Evolutionary conservation across 768 basidiomycete species (phyloP), one percentile per base, ranked within the genome.

Genomic region (Tephrocybe sp.): DNA sequence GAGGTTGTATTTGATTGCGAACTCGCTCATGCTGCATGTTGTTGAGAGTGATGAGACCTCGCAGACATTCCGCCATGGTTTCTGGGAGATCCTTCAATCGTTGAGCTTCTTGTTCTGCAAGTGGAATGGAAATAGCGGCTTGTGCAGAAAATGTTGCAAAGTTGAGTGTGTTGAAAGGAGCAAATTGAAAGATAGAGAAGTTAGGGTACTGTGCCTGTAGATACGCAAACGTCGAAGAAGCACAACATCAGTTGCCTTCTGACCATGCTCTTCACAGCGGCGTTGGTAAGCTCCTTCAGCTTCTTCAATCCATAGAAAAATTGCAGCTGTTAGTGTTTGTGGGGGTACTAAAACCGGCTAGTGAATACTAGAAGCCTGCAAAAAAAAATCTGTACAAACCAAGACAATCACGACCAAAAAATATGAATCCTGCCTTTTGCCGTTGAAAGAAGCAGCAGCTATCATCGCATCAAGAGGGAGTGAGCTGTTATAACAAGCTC

Each of bases 391-490:
- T 14, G 20, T 5, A 54, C 57, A 12, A 45, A 66, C 61, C 39
- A 12, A 63, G 48, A n/a, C 6, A 16, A 1, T 50, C 51, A 0
- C 52, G 39, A 54, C 33, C 1, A 62, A 35, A n/a, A 48, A 48
- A 51, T 66, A 65, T 17, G 56, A 34, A 26, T 66, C 64, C 5
- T 60, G 66, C 33, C 46, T 36, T 1, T 36, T 32, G 12, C 43
- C 61, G 50, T 65, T 63, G 53, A 61, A 66, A 53, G 56, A 58
- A 0, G 58, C 65, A 4, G 62, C 58, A 13, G 60, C 63, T 1
- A 69, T 52, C 16, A 67, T 31, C 1, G 65, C 65, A 42, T 62
- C 57, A 19, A 60, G 13, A 0, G 63, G 67, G 5, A 64, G 48
- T 0, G 52, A 49, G 9, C 55, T 42, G 39, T 70, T 62, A 48